Evolutionary conservation across 495 filamentous ascomycete species (phyloP), one percentile per base, ranked within the genome.

Genomic region (Podospora comata): DNA sequence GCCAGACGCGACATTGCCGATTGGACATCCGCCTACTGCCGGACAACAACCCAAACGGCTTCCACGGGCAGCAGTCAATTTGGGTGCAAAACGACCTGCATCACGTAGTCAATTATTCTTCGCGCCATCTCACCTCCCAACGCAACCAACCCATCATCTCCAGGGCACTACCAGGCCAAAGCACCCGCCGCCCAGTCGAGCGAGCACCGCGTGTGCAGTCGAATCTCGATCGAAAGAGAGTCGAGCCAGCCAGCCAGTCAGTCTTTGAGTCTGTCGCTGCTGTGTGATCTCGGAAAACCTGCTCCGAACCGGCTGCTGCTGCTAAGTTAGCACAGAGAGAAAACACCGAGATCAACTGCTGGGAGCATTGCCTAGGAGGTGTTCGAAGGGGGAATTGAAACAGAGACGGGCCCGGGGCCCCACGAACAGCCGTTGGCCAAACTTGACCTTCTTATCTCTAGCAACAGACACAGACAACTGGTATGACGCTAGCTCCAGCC

Each of bases 401-500:
- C 32, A 63, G 30, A 48, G 32, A 13, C 30, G 27, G 30, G 30
- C 27, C 61, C 30, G 19, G 61, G 55, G 55, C n/a, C 55, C 55
- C 55, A 58, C 55, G 55, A 58, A 19, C 55, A 70, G 32, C 70
- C 62, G 53, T 67, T 72, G 69, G 70, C 65, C 68, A 64, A 70
- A 65, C 66, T 48, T 48, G 9, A 18, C 39, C 39, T 66, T 63
- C 69, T 73, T 73, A 70, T 75, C 73, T 23, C 55, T 26, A 2
- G 39, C 15, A 11, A 48, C 39, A 11, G 39, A 48, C 69, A 48
- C 39, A 11, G 39, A 48, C 69, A 65, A 70, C 68, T 75, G 71
- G 75, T 74, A 77, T 76, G 72, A 76, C 70, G 74, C 75, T 70
- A 68, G 70, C 65, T 68, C 68, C 59, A 59, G 62, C 60, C 72